A percentile compares a stretch with the other conserved stretches of the same genome.
phyloP scores from a whole-genome alignment of 1,284 basidiomycete species.

The Cutaneotrichosporon arboriforme region DNA sequence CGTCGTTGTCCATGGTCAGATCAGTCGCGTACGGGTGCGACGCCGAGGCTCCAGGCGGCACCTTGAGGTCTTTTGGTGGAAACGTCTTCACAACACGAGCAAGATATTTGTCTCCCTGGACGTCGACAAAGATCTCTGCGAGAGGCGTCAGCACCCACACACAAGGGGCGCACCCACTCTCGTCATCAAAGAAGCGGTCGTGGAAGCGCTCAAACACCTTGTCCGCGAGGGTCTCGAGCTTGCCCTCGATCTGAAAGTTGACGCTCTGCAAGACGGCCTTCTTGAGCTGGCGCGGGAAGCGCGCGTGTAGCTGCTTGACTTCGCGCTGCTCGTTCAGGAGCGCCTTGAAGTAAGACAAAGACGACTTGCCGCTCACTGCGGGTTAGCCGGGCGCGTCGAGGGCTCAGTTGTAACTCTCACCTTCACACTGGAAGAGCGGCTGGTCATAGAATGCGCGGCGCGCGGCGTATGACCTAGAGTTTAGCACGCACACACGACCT shows the following conservation, averaged over 20 bases:
- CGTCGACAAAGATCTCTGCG: slow-evolving; percentile 73
- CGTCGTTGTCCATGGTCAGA: slow-evolving; percentile 66
- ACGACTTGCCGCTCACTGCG: slow-evolving; percentile 82
- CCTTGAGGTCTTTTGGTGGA: slow-evolving; percentile 53
- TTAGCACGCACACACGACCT: slow-evolving; percentile 3
- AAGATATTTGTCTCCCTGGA: slow-evolving; percentile 70
- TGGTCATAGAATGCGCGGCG: slow-evolving; percentile 90
- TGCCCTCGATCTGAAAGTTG: slow-evolving; percentile 95
- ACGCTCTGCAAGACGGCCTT: slow-evolving; percentile 81
- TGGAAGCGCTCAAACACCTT: slow-evolving; percentile 91
- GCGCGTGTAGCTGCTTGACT: slow-evolving; percentile 75
- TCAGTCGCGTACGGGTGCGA: slow-evolving; percentile 63
- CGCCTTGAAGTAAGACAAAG: slow-evolving; percentile 89
- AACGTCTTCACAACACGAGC: slow-evolving; percentile 37
- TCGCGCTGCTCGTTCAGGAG: slow-evolving; percentile 84
- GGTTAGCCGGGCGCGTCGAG: background rate
- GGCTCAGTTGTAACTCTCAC: slow-evolving; percentile 24
- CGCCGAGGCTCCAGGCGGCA: slow-evolving; percentile 28
- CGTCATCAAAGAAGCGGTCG: slow-evolving; percentile 84
- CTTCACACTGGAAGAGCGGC: slow-evolving; percentile 53
- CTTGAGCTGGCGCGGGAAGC: slow-evolving; percentile 90
- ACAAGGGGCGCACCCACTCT: slow-evolving; percentile 59
- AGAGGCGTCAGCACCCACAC: background rate
- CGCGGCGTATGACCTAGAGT: slow-evolving; percentile 70
- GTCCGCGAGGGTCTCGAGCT: slow-evolving; percentile 89